Percentiles rank a stretch among this genome's conserved stretches.
phyloP scores from a whole-genome alignment of 108 stramenopile species.

The Pseudonitzschia pungens region DNA sequence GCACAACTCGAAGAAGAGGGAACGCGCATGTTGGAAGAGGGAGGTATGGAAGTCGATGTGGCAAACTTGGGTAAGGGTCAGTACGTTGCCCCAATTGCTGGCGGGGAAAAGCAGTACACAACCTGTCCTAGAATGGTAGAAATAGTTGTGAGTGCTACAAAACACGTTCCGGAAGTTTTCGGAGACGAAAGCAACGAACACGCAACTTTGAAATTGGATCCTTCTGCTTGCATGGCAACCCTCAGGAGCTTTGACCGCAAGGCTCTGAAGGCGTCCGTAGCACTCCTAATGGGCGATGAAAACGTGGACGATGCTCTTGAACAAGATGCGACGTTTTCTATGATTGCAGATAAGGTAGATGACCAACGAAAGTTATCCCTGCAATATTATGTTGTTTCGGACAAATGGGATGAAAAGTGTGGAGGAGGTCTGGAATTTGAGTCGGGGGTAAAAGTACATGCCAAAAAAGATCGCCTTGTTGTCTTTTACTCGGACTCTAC shows the following conservation, averaged over 20 bases:
- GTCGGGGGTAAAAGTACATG: neutral
- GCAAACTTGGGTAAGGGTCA: conserved; percentile 39
- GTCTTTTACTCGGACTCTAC: conserved; percentile 37
- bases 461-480: conserved; percentile 40
- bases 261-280: conserved; percentile 35
- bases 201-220: conserved; percentile 18
- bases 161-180: conserved; percentile 31
- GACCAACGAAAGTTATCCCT: conserved; percentile 39
- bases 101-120: conserved; percentile 44
- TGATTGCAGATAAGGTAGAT: conserved; percentile 12
- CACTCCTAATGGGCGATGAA: conserved; percentile 28
- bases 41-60: conserved; percentile 39
- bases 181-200: neutral
- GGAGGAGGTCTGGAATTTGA: conserved; percentile 38
- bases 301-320: conserved; percentile 4
- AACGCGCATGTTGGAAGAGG: conserved; percentile 19
- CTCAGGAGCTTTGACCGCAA: conserved; percentile 46
- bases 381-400: conserved; percentile 33
- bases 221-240: conserved; percentile 35
- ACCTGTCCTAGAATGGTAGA: conserved; percentile 41
- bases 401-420: conserved; percentile 30
- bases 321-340: neutral
- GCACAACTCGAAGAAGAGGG: conserved; percentile 35
- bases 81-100: conserved; percentile 31
- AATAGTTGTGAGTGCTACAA: conserved; percentile 37